phyloP scores from a whole-genome alignment of 305 asterid species.

The Galium porrigens region DNA sequence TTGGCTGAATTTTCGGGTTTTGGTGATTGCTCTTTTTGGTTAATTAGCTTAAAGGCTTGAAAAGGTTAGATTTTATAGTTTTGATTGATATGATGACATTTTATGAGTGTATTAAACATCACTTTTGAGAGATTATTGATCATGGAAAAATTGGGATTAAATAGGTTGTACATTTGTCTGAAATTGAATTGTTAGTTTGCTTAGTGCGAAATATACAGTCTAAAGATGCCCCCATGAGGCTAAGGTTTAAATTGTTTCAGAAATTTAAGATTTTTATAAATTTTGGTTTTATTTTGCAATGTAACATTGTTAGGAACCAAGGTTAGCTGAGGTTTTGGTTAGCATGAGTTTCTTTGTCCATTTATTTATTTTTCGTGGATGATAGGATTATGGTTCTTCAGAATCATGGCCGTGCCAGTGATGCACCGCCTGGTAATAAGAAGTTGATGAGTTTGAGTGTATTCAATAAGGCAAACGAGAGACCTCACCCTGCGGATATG shows the following conservation, averaged over 20 bases:
- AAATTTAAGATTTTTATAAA: neutral
- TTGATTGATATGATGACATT: neutral
- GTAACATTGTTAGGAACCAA: neutral
- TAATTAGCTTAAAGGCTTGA: slow-evolving; percentile 19
- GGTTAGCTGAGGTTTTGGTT: neutral
- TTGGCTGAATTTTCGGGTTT: slow-evolving; percentile 14
- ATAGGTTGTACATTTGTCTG: neutral
- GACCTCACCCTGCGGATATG: slow-evolving; percentile 37
- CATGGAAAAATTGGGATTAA: neutral
- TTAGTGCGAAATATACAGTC: neutral
- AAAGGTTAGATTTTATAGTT: slow-evolving; percentile 26
- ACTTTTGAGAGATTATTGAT: neutral
- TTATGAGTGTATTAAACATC: neutral
- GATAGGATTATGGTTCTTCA: slow-evolving; percentile 79
- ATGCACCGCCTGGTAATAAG: slow-evolving; percentile 41
- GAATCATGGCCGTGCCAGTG: slow-evolving; percentile 47
- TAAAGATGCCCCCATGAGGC: neutral
- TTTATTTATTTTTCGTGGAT: slow-evolving; percentile 7
- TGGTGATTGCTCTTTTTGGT: slow-evolving; percentile 23
- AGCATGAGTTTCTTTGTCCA: neutral
- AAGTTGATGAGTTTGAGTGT: slow-evolving; percentile 40
- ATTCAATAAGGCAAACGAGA: slow-evolving; percentile 52
- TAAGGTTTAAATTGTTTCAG: neutral
- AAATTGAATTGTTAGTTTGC: neutral
- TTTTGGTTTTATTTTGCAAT: neutral